Percentiles rank a stretch among this genome's conserved stretches.
Evolutionary conservation across 371 early-diverging fungal species (phyloP).

Genomic region (Rhizopus stolonifer): DNA sequence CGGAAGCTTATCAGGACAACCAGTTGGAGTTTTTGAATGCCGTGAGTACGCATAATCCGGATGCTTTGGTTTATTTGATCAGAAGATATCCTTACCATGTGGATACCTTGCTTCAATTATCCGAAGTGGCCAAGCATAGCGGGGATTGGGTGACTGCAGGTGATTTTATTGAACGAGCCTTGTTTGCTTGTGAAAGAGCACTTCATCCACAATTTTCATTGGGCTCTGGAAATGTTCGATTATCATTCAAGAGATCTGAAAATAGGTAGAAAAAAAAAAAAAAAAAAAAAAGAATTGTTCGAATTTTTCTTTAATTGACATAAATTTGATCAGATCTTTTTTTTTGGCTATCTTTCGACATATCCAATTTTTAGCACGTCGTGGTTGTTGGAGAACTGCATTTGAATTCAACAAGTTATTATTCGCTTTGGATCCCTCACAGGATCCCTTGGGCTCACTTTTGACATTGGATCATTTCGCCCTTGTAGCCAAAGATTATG

Average conservation of each 20-base stretch:
- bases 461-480: constrained; percentile 85
- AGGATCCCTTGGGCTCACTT: constrained; percentile 76
- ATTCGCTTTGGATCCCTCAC: constrained; percentile 71
- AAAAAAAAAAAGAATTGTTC: too few species aligned
- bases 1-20: constrained; percentile 67
- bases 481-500: constrained; percentile 72
- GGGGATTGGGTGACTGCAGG: constrained; percentile 76
- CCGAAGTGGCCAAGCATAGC: constrained; percentile 81
- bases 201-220: constrained; percentile 80
- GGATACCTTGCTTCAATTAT: constrained; percentile 79
- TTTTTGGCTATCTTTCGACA: constrained; percentile 84
- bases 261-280: too few species aligned
- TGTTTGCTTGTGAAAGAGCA: constrained; percentile 81
- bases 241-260: constrained; percentile 73
- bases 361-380: constrained; percentile 76
- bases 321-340: constrained; percentile 54
- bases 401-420: constrained; percentile 87
- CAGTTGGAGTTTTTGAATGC: constrained; percentile 74
- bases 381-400: constrained; percentile 92
- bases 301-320: background rate
- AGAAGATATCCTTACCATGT: constrained; percentile 84
- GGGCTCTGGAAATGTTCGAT: constrained; percentile 64
- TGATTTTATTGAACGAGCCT: constrained; percentile 79
- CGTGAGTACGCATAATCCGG: constrained; percentile 75
- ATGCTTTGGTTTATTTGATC: constrained; percentile 67